Evolutionary conservation across 495 filamentous ascomycete genomes (phyloP).

Genomic region (Aspergillus cavernicola): DNA sequence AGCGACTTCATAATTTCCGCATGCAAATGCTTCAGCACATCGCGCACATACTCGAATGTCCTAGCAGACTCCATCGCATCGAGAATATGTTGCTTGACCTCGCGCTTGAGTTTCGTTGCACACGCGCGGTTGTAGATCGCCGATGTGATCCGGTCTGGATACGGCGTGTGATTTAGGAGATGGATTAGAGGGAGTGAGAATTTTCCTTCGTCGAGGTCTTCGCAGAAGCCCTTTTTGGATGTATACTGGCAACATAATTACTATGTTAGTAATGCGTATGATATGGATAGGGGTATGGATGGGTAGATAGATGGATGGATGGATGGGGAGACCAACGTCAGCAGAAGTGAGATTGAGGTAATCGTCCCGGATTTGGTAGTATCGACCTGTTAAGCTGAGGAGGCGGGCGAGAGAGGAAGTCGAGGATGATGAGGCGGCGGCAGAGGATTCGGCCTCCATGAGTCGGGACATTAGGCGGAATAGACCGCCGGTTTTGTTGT

Average conservation of each 20-base stretch:
- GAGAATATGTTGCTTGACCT: neutral
- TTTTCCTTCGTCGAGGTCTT: slow-evolving; percentile 3
- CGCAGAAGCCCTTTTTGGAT: neutral
- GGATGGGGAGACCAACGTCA: neutral
- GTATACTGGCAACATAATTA: neutral
- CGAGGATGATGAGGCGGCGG: neutral
- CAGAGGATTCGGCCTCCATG: neutral
- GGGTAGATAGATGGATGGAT: neutral
- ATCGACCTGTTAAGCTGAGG: neutral
- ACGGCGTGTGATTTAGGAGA: slow-evolving; percentile 21
- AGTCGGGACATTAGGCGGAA: neutral
- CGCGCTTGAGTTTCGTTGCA: neutral
- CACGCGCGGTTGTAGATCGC: neutral
- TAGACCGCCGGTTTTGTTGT: slow-evolving; percentile 3
- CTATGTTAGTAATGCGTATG: neutral
- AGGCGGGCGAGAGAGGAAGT: neutral
- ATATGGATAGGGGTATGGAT: neutral
- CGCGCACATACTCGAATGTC: neutral
- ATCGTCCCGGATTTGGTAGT: slow-evolving; percentile 7
- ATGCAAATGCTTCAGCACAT: neutral
- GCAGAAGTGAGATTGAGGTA: neutral
- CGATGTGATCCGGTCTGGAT: neutral
- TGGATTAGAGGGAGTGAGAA: slow-evolving; percentile 57
- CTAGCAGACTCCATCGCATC: neutral
- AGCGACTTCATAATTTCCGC: neutral